phyloP scores from a whole-genome alignment of 2,329 filamentous ascomycete species.

The Hymenoscyphus occultus region DNA sequence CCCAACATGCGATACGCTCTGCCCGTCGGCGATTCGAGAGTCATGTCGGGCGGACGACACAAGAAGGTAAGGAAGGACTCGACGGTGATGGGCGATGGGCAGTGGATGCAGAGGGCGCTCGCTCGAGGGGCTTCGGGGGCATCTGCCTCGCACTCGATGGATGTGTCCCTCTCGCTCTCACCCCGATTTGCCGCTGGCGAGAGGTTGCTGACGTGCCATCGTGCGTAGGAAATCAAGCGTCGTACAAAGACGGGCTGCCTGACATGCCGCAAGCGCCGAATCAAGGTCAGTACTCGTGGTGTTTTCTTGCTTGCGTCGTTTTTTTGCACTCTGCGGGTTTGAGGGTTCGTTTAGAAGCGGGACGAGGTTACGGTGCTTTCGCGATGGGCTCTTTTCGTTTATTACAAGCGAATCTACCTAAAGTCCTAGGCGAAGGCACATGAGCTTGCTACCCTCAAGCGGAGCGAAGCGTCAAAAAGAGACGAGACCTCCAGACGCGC shows the following conservation, averaged over 20 bases:
- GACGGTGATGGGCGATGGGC: neutral
- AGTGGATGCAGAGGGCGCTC: neutral
- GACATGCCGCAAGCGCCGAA: slow-evolving; percentile 63
- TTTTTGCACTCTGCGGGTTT: slow-evolving; percentile 6
- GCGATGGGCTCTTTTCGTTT: slow-evolving; percentile 37
- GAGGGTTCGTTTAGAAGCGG: slow-evolving; percentile 21
- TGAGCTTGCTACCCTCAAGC: slow-evolving; percentile 33
- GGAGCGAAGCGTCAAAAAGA: slow-evolving; percentile 19
- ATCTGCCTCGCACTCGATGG: neutral
- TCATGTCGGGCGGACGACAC: slow-evolving; percentile 61
- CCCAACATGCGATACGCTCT: slow-evolving; percentile 53
- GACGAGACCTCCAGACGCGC: slow-evolving; percentile 8
- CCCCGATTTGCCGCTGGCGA: neutral
- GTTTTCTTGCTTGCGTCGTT: slow-evolving; percentile 23
- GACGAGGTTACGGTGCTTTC: slow-evolving; percentile 32
- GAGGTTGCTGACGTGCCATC: slow-evolving; percentile 29
- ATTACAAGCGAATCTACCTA: slow-evolving; percentile 39
- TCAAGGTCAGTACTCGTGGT: slow-evolving; percentile 58
- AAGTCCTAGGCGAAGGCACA: slow-evolving; percentile 36
- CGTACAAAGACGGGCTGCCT: slow-evolving; percentile 72
- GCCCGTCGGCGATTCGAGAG: slow-evolving; percentile 47
- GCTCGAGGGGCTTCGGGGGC: slow-evolving; percentile 16
- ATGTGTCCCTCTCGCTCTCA: neutral
- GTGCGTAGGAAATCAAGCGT: slow-evolving; percentile 65
- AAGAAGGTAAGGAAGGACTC: slow-evolving; percentile 41